phyloP scores from a whole-genome alignment of 257 asterid genomes.

The Nicotiana undulata region DNA sequence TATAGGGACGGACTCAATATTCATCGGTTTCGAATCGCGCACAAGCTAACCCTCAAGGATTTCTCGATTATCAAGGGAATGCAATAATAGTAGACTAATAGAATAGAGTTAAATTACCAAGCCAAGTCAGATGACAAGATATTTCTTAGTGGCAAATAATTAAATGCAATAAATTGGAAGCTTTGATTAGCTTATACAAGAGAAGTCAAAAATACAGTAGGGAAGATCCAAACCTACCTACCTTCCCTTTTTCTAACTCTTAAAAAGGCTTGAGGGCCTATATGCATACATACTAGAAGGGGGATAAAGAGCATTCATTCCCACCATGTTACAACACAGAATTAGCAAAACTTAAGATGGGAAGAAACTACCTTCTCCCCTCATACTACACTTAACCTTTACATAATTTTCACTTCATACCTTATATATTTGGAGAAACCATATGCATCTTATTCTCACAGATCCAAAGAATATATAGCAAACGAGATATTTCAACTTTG shows the following conservation, averaged over 20 bases:
- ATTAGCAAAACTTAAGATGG: conserved; percentile 45
- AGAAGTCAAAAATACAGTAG: conserved; percentile 29
- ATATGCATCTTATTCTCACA: conserved; percentile 31
- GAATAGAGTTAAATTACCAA: not conserved
- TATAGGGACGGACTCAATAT: no score
- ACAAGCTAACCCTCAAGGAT: no score
- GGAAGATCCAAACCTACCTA: conserved; percentile 23
- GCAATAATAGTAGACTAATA: not conserved
- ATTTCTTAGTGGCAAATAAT: not conserved
- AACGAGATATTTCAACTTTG: conserved; percentile 1
- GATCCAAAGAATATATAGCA: conserved; percentile 36
- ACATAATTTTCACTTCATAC: conserved; percentile 20
- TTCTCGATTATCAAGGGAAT: no score
- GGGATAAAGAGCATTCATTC: conserved; percentile 28
- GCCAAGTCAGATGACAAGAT: not conserved
- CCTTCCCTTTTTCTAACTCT: conserved; percentile 11
- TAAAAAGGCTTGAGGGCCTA: conserved; percentile 5
- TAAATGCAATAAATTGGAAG: conserved; percentile 1
- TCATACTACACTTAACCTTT: conserved; percentile 33
- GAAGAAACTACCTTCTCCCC: conserved; percentile 33
- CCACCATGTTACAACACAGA: conserved; percentile 38
- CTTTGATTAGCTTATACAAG: conserved; percentile 21
- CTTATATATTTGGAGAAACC: conserved; percentile 22
- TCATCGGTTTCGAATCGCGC: no score
- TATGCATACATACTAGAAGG: conserved; percentile 19